phyloP scores from a whole-genome alignment of 768 basidiomycete genomes.

The Postia placenta region DNA sequence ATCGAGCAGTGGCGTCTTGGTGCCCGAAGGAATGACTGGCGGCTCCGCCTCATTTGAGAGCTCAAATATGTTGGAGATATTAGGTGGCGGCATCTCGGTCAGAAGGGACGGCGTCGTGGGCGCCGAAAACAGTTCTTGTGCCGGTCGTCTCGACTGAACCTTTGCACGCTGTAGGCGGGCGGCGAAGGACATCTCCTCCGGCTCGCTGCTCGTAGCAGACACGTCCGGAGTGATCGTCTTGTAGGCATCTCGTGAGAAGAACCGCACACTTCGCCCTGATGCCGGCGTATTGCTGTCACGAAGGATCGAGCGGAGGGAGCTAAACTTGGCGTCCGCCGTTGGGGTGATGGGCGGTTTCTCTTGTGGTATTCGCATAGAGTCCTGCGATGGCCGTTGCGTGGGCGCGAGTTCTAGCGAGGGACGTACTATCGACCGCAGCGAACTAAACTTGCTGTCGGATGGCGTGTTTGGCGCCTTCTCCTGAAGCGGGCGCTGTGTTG shows the following conservation, averaged over 20 bases:
- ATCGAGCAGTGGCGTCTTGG: conserved; percentile 25
- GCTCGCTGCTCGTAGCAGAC: conserved; percentile 37
- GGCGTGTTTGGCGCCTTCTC: background rate
- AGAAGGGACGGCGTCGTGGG: conserved; percentile 24
- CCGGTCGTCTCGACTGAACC: conserved; percentile 33
- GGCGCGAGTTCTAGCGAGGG: background rate
- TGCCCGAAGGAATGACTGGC: conserved; percentile 35
- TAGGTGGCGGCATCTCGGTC: conserved; percentile 35
- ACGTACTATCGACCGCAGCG: background rate
- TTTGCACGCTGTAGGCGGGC: conserved; percentile 27
- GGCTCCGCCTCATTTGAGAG: conserved; percentile 51
- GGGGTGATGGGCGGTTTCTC: conserved; percentile 28
- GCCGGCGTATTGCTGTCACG: conserved; percentile 67
- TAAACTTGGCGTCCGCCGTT: conserved; percentile 31
- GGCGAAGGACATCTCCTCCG: conserved; percentile 22
- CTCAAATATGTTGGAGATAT: conserved; percentile 51
- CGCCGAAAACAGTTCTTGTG: conserved; percentile 42
- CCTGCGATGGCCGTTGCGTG: conserved; percentile 17
- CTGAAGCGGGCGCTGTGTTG: conserved; percentile 5
- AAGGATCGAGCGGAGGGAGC: conserved; percentile 66
- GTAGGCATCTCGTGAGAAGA: conserved; percentile 67
- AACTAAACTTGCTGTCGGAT: conserved; percentile 4
- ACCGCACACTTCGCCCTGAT: conserved; percentile 74
- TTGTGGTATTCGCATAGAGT: conserved; percentile 13
- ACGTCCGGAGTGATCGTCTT: conserved; percentile 61